Percentiles rank a stretch among this genome's conserved stretches.
Evolutionary conservation across 23 red algal genomes (phyloP).

Genomic region (Gracilaria vermiculophylla): DNA sequence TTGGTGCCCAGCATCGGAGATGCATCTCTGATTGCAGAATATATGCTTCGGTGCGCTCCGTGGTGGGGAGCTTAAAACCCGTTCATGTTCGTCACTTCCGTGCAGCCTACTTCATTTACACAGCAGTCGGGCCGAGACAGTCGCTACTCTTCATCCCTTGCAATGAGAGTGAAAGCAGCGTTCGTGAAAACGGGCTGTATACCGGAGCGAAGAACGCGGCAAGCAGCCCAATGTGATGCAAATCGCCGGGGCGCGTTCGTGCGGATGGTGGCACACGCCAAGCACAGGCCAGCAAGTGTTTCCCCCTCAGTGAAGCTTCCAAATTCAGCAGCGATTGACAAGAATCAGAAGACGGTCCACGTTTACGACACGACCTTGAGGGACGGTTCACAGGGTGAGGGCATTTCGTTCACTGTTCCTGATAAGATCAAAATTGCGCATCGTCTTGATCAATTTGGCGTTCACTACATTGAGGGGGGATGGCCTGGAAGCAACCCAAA

Average conservation of each 20-base stretch:
- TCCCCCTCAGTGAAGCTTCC: background rate
- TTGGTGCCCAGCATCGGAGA: no score
- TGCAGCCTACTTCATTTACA: no score
- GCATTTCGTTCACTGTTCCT: conserved; percentile 80
- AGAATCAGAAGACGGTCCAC: conserved; percentile 34
- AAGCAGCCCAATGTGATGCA: background rate
- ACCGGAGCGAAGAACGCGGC: background rate
- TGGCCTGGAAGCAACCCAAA: conserved; percentile 98
- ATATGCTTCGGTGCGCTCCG: no score
- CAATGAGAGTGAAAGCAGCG: background rate
- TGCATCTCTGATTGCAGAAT: no score
- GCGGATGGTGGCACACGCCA: background rate
- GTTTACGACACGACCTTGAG: conserved; percentile 96
- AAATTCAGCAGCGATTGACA: background rate
- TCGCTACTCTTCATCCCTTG: background rate
- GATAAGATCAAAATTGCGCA: conserved; percentile 91
- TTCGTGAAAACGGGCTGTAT: background rate
- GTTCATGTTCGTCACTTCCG: no score
- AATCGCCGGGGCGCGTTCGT: background rate
- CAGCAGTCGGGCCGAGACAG: no score
- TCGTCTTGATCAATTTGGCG: conserved; percentile 86
- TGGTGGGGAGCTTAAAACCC: no score
- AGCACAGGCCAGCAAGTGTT: background rate
- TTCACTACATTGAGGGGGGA: conserved; percentile 94
- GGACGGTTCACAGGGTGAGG: conserved; percentile 94